phyloP scores from a whole-genome alignment of 768 basidiomycete genomes.

The Lentinula detonsa region DNA sequence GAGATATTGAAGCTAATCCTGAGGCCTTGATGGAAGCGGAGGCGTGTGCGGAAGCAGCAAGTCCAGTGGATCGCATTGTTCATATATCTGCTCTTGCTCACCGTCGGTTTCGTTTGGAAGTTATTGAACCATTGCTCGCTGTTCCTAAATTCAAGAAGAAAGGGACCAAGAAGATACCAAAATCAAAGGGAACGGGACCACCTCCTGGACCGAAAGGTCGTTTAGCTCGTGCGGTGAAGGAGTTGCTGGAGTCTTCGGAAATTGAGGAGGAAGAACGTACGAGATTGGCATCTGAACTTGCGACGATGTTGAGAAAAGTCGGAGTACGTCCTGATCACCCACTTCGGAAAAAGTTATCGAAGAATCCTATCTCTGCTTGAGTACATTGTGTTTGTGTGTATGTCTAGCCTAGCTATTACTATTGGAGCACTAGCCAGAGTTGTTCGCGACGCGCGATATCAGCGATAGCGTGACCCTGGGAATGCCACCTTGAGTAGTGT shows the following conservation, averaged over 20 bases:
- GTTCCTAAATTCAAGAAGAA: constrained; percentile 60
- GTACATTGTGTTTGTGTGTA: background rate
- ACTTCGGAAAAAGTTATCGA: constrained; percentile 65
- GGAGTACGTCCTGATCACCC: constrained; percentile 62
- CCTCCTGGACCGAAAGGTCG: constrained; percentile 56
- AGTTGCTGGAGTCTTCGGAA: constrained; percentile 49
- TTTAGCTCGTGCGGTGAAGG: constrained; percentile 61
- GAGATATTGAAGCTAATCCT: constrained; percentile 48
- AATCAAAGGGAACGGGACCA: constrained; percentile 24
- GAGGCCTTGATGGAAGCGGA: constrained; percentile 53
- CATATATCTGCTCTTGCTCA: constrained; percentile 58
- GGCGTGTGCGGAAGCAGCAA: constrained; percentile 70
- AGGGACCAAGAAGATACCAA: constrained; percentile 47
- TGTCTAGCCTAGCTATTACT: too few species aligned
- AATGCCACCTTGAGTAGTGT: background rate
- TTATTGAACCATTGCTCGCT: constrained; percentile 62
- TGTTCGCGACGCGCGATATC: too few species aligned
- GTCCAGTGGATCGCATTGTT: constrained; percentile 59
- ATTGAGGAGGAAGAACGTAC: constrained; percentile 40
- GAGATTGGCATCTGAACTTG: constrained; percentile 43
- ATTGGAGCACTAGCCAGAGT: too few species aligned
- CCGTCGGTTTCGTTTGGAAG: constrained; percentile 66
- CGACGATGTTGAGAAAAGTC: constrained; percentile 39
- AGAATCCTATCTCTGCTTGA: constrained; percentile 31
- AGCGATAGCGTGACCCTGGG: background rate